phyloP scores from a whole-genome alignment of 148 eudicot species.

The Tetragonia tetragonoides region DNA sequence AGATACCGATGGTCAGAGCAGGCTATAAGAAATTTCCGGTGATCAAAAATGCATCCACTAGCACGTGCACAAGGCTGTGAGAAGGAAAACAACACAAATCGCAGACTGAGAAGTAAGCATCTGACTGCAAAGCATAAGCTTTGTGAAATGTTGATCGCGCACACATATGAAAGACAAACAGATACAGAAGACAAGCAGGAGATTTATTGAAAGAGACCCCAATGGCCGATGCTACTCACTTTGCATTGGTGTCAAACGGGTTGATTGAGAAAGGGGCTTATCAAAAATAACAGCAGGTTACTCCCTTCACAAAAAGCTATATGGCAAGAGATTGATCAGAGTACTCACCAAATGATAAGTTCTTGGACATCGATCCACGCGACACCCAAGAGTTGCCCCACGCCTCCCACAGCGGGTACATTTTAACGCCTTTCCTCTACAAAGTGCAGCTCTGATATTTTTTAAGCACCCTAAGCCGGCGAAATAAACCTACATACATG shows the following conservation, averaged over 20 bases:
- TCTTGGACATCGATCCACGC: conserved; percentile 97
- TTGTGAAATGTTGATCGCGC: not conserved
- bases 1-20: conserved; percentile 86
- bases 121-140: not conserved
- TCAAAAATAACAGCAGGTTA: not conserved
- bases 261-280: not conserved
- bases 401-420: conserved; percentile 91
- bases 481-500: conserved; percentile 78
- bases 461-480: conserved; percentile 93
- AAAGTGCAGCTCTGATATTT: conserved; percentile 93
- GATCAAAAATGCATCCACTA: conserved; percentile 85
- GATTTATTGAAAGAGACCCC: not conserved
- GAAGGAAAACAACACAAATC: conserved; percentile 23
- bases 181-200: not conserved
- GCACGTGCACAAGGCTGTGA: conserved; percentile 95
- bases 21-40: conserved; percentile 95
- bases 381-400: conserved; percentile 99
- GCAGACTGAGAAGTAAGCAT: not conserved
- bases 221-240: not conserved
- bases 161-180: not conserved
- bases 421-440: conserved; percentile 85
- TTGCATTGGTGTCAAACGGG: not conserved
- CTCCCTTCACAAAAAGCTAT: not conserved
- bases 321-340: conserved; percentile 2
- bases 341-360: conserved; percentile 88